phyloP scores from a whole-genome alignment of 2,329 filamentous ascomycete genomes.

The Chrysosphaeria jannelii region DNA sequence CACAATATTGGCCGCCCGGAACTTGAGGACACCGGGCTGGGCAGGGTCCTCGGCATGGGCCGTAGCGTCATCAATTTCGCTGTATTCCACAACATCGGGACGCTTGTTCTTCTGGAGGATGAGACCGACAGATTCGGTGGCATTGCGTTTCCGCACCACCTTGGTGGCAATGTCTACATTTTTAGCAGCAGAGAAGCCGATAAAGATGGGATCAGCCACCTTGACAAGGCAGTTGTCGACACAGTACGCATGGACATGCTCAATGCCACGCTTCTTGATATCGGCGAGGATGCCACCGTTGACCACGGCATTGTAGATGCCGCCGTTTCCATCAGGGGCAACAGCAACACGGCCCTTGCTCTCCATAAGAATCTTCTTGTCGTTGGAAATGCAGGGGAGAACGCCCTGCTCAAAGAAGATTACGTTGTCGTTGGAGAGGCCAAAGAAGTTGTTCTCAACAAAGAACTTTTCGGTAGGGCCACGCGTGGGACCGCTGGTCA shows the following conservation, averaged over 20 bases:
- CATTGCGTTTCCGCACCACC: constrained; percentile 94
- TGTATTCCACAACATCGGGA: constrained; percentile 95
- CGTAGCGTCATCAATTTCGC: constrained; percentile 73
- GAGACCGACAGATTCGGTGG: constrained; percentile 81
- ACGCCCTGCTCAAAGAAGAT: constrained; percentile 92
- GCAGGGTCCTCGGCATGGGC: constrained; percentile 66
- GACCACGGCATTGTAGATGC: constrained; percentile 77
- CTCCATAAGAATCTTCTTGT: constrained; percentile 89
- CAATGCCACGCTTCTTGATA: constrained; percentile 64
- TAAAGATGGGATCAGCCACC: constrained; percentile 88
- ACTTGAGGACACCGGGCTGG: constrained; percentile 59
- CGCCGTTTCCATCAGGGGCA: constrained; percentile 88
- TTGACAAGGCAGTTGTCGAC: constrained; percentile 98
- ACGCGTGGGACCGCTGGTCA: constrained; percentile 89
- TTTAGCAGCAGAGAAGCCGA: constrained; percentile 71
- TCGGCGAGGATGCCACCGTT: constrained; percentile 54
- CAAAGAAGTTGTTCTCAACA: constrained; percentile 69
- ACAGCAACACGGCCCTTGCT: constrained; percentile 74
- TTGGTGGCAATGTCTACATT: constrained; percentile 91
- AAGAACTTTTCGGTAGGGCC: constrained; percentile 87
- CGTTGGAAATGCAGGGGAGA: constrained; percentile 84
- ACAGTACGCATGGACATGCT: constrained; percentile 94
- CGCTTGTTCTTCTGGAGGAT: constrained; percentile 88
- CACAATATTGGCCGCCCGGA: constrained; percentile 95
- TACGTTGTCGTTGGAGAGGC: constrained; percentile 59